These are phyloP conservation scores for Gypsophila paniculata DNA, from an alignment of 179 eudicot genomes.

Conservation along the genomic window DNA sequence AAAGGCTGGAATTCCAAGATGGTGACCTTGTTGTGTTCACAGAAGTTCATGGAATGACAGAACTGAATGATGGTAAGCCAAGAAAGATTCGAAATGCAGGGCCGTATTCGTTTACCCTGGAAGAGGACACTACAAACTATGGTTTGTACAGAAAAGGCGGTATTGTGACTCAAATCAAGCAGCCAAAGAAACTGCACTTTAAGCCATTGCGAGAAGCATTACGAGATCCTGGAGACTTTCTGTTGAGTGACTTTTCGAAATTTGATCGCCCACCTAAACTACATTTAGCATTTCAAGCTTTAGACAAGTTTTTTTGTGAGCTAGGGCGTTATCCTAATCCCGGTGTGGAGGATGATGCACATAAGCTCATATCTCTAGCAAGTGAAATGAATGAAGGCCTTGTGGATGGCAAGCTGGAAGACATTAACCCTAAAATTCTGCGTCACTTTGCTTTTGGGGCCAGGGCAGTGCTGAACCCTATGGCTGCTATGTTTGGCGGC, in stretches of 20 bases:
- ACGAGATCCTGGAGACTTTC: constrained; percentile 75
- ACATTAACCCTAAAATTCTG: constrained; percentile 56
- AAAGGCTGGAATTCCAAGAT: constrained; percentile 89
- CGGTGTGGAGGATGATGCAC: constrained; percentile 86
- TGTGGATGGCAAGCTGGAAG: constrained; percentile 54
- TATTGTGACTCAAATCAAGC: constrained; percentile 78
- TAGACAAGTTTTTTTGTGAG: constrained; percentile 60
- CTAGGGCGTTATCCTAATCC: constrained; percentile 63
- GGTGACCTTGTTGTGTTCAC: constrained; percentile 88
- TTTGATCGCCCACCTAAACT: constrained; percentile 78
- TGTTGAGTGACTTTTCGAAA: constrained; percentile 78
- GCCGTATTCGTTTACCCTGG: constrained; percentile 72
- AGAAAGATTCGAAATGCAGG: constrained; percentile 65
- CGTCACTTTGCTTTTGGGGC: constrained; percentile 76
- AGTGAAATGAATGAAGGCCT: constrained; percentile 43
- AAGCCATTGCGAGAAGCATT: constrained; percentile 77
- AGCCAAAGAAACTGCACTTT: constrained; percentile 71
- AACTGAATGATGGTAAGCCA: constrained; percentile 89
- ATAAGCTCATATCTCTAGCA: constrained; percentile 63
- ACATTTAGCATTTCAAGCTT: constrained; percentile 83
- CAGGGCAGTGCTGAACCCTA: constrained; percentile 82
- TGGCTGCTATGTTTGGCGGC: constrained; percentile 99
- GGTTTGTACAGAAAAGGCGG: constrained; percentile 76
- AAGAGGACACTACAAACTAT: constrained; percentile 75
- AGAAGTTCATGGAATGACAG: constrained; percentile 78